These are phyloP conservation scores for Pilasporangium apinafurcum DNA, from an alignment of 352 stramenopile species.

Conservation along the genomic window DNA sequence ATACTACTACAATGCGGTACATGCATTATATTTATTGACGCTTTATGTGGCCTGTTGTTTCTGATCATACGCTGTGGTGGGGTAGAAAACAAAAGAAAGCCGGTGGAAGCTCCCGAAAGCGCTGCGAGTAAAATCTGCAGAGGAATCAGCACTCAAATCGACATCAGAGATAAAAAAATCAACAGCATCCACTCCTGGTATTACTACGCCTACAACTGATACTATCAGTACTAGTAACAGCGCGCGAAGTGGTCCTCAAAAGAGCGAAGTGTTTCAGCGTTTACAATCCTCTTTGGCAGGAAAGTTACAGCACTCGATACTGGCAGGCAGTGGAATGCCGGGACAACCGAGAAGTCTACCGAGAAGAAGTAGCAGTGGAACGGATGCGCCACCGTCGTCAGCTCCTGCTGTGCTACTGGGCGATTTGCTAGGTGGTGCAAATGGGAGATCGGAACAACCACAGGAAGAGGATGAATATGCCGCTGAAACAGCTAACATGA, in stretches of 20 bases:
- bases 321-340: conserved; percentile 2
- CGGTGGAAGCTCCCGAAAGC: conserved; percentile 44
- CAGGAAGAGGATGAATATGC: conserved; percentile 39
- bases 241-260: conserved; percentile 1
- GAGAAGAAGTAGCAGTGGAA: neutral
- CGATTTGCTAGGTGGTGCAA: too few relatives aligned
- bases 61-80: neutral
- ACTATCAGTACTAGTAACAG: neutral
- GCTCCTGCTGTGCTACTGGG: conserved; percentile 4
- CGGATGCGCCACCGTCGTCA: conserved; percentile 2
- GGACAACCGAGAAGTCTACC: too few relatives aligned
- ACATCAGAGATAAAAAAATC: neutral
- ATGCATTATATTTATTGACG: neutral
- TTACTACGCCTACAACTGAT: neutral
- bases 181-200: neutral
- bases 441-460: neutral
- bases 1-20: conserved; percentile 60
- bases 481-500: conserved; percentile 54
- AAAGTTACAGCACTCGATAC: conserved; percentile 11
- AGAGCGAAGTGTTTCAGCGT: conserved; percentile 35
- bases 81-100: conserved; percentile 45
- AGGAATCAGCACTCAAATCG: neutral
- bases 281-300: conserved; percentile 55
- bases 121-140: neutral
- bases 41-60: neutral